Evolutionary conservation across 2,329 filamentous ascomycete genomes (phyloP).

Genomic region (Fusarium subglutinans): DNA sequence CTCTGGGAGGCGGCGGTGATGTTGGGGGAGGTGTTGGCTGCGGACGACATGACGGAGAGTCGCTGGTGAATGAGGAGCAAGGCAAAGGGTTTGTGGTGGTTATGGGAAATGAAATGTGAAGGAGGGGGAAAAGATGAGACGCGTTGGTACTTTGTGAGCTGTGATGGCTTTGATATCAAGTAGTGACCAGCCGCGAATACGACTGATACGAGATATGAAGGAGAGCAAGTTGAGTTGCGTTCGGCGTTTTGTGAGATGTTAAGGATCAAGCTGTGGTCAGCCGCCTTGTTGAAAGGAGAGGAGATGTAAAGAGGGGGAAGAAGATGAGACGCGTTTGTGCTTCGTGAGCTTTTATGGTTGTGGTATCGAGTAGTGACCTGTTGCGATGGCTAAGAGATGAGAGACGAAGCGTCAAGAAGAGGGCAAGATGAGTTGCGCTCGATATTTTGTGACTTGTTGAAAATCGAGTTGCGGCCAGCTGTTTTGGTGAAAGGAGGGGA

Average conservation of each 20-base stretch:
- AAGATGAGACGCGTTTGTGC: neutral
- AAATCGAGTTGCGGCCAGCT: fast-evolving
- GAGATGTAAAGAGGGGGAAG: neutral
- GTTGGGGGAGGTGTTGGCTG: neutral
- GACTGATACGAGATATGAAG: neutral
- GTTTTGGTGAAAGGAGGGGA: neutral
- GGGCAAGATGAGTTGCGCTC: neutral
- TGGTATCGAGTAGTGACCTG: neutral
- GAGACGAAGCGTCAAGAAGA: neutral
- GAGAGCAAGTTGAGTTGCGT: neutral
- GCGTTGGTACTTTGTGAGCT: neutral
- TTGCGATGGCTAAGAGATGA: neutral
- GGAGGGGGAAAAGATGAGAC: neutral
- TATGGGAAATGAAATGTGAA: neutral
- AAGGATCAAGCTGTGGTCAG: fast-evolving
- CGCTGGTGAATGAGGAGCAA: neutral
- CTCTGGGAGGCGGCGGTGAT: neutral
- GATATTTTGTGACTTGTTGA: neutral
- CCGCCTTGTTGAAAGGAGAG: neutral
- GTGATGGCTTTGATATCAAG: neutral
- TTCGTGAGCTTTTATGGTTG: neutral
- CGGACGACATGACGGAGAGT: neutral
- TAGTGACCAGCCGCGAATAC: neutral
- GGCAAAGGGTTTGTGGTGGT: fast-evolving
- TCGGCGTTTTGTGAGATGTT: neutral